Base-by-base conservation (phyloP, 2,329 filamentous ascomycete genomes). In the Ramularia endophylla region DNA sequence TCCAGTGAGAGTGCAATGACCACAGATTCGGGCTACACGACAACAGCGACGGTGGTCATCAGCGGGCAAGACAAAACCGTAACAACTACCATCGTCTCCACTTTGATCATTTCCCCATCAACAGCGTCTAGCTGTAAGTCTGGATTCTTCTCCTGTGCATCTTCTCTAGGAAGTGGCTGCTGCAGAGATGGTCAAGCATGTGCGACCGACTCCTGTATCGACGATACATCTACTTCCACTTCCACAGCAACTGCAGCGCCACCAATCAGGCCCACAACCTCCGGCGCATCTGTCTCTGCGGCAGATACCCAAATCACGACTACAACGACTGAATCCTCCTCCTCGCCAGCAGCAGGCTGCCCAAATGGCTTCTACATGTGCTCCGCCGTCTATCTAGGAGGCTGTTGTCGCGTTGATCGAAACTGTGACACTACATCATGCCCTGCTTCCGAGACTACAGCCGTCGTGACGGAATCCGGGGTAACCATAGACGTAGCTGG, bases 361-460 rank as follows among this genome's bases (percentile, higher is more conserved):
- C 90, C 90, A 0, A 89, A 83, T 0, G 89, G 89, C 2, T 97
- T 89, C 70, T 97, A 97, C 64, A 83, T 87, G 37, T 97, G 90
- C 64, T 78, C 82, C 2, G 90, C 90, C 2, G 80, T 81, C 45
- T 87, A 89, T 44, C 70, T 75, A 2, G 87, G 85, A 11, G 87
- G 87, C 15, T 97, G 90, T 68, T 97, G 90, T 66, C 84, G 85
- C 43, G 88, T 87, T 0, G 89, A 87, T 2, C 79, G 89, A 15
- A 77, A 94, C 65, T 97, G 90, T 65, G 78, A 83, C 45, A 83
- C 81, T 0, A 85, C 84, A 0, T 85, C 83, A 5, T 97, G 90
- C 56, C 85, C 86, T 0, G 65, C 77, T 0, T 67, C 72, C 0
- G 62, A 72, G 7, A 74, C 68, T 2, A 84, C 80, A 0, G 84